Base-by-base conservation (phyloP, 1,284 basidiomycete species). In the Ustilago hordei region DNA sequence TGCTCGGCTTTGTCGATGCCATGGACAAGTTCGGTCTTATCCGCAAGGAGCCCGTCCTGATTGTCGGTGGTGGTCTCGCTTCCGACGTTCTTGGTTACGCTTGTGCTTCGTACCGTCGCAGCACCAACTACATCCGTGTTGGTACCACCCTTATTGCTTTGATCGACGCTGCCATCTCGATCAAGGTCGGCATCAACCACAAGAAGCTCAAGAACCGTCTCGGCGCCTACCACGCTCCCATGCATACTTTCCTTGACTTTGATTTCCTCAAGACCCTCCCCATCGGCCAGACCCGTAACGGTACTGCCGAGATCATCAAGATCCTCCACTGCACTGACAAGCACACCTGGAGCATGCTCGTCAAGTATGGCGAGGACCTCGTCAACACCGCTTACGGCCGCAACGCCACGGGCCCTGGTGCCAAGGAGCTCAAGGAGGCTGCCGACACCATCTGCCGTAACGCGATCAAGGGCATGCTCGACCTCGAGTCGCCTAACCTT, bases 231-330 rank as follows among this genome's bases (percentile, higher is more conserved):
- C 87, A 88, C 76, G 87, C 87, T 23, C 87, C 88, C 41, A 83
- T 87, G 73, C 86, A 88, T 85, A 88, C 88, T 35, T 88, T 87
- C 84, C 84, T 88, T 57, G 88, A 88, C 84, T 88, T 88, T 79
- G 86, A 87, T 57, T 87, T 88, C 81, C 79, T 88, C 60, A 86
- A 86, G 80, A 88, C 87, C 12, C 81, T 88, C 17, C 87, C 88
- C 31, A 84, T 85, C 39, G 87, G 87, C 54, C 87, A 88, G 80
- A 86, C 87, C 55, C 86, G 87, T 66, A 88, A 88, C 80, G 88
- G 88, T 70, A 87, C 87, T 64, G 87, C 87, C 47, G 87, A 88
- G 81, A 81, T 88, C 48, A 85, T 88, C 81, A 88, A 88, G 86
- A 88, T 88, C 65, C 78, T 87, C 23, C 87, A 87, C 55, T 87